These are phyloP conservation scores for Scheffersomyces lignicola DNA, from an alignment of 1,139 yeast species.

Conservation along the genomic window DNA sequence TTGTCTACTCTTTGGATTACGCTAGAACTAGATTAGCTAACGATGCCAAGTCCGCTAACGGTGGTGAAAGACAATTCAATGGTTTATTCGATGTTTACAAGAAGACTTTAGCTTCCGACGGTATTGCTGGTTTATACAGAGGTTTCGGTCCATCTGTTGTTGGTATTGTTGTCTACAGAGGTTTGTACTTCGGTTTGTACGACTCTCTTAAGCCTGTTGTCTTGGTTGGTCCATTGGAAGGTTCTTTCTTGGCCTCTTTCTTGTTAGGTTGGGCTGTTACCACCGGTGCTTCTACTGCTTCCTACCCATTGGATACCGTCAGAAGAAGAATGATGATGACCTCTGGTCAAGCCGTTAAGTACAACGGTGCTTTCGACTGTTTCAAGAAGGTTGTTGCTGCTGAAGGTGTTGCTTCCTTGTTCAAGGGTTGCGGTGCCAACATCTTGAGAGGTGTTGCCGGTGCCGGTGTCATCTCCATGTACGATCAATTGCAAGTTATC, in stretches of 20 bases:
- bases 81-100: slow-evolving; percentile 56
- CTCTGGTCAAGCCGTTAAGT: slow-evolving; percentile 56
- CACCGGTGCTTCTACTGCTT: slow-evolving; percentile 56
- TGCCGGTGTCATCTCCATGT: slow-evolving; percentile 56
- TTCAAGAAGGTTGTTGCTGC: slow-evolving; percentile 51
- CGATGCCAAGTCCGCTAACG: slow-evolving; percentile 54
- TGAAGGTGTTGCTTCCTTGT: slow-evolving; percentile 51
- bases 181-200: slow-evolving; percentile 56
- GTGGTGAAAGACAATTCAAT: slow-evolving; percentile 51
- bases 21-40: slow-evolving; percentile 59
- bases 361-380: slow-evolving; percentile 53
- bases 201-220: slow-evolving; percentile 56
- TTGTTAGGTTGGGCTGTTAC: slow-evolving; percentile 57
- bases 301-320: slow-evolving; percentile 56
- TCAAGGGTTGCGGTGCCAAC: slow-evolving; percentile 60
- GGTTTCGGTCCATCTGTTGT: slow-evolving; percentile 58
- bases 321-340: slow-evolving; percentile 63
- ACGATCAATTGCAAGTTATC: slow-evolving; percentile 54
- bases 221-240: slow-evolving; percentile 56
- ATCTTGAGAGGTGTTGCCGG: slow-evolving; percentile 60
- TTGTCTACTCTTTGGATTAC: slow-evolving; percentile 55
- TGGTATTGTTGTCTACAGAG: slow-evolving; percentile 57
- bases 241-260: slow-evolving; percentile 56
- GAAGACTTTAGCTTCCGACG: slow-evolving; percentile 54
- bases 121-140: slow-evolving; percentile 59